Conservation (phyloP, 805 yeast genomes). For the Saccharomycopsis malanga region DNA sequence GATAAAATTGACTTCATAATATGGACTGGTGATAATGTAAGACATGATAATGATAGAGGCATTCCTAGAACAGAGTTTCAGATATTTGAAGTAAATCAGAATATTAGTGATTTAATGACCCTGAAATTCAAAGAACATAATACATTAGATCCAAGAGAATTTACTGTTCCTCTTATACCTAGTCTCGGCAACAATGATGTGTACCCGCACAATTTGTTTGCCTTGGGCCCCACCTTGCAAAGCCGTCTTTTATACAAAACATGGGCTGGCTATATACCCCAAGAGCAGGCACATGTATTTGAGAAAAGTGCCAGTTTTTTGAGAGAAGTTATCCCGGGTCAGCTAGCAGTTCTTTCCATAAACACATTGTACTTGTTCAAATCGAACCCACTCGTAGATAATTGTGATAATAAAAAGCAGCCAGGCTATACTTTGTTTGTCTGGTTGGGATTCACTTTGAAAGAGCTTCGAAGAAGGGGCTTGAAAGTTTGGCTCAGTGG, state of each 20-base stretch:
- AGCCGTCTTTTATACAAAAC: slow-evolving; percentile 69
- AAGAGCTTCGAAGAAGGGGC: slow-evolving; percentile 62
- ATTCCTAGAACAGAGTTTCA: slow-evolving; percentile 67
- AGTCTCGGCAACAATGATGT: slow-evolving; percentile 83
- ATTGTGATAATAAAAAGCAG: slow-evolving; percentile 62
- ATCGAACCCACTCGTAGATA: slow-evolving; percentile 75
- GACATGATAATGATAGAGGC: slow-evolving; percentile 75
- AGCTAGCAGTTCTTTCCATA: slow-evolving; percentile 70
- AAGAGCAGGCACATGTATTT: slow-evolving; percentile 68
- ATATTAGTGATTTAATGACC: slow-evolving; percentile 46
- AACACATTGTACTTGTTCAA: slow-evolving; percentile 72
- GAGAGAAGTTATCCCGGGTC: slow-evolving; percentile 71
- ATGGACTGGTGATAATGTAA: slow-evolving; percentile 87
- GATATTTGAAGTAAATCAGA: slow-evolving; percentile 62
- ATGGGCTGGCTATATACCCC: slow-evolving; percentile 71
- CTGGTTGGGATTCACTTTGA: slow-evolving; percentile 71
- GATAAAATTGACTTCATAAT: slow-evolving; percentile 80
- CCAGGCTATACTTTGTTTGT: slow-evolving; percentile 74
- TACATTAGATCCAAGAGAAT: slow-evolving; percentile 35
- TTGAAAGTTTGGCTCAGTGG: slow-evolving; percentile 87
- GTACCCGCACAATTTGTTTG: slow-evolving; percentile 78
- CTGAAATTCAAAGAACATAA: slow-evolving; percentile 43
- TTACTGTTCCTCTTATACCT: slow-evolving; percentile 52
- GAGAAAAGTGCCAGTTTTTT: slow-evolving; percentile 69
- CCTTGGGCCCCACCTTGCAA: slow-evolving; percentile 85